phyloP scores from a whole-genome alignment of 768 basidiomycete species.

The Pleurotus tuoliensis region DNA sequence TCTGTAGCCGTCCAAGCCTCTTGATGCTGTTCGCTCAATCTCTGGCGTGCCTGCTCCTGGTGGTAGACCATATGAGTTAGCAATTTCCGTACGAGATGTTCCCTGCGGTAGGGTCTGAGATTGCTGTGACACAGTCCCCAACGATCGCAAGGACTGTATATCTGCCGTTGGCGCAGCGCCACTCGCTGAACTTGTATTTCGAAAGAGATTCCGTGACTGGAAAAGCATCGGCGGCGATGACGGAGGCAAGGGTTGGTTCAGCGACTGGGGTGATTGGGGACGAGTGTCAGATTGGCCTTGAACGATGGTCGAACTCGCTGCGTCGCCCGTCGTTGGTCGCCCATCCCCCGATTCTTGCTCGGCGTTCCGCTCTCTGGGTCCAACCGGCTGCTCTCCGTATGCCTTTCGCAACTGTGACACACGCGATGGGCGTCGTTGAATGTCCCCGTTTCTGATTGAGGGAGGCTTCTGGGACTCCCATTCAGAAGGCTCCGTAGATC shows the following conservation, averaged over 20 bases:
- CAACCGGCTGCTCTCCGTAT: background rate
- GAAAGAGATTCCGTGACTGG: constrained; percentile 5
- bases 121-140: constrained; percentile 21
- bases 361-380: background rate
- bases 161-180: constrained; percentile 26
- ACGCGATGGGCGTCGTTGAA: constrained; percentile 1
- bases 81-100: constrained; percentile 23
- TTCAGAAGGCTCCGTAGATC: constrained; percentile 20
- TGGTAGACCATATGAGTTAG: constrained; percentile 43
- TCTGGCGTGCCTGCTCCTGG: constrained; percentile 29
- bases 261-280: background rate
- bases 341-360: background rate
- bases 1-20: constrained; percentile 29
- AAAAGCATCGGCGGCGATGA: background rate
- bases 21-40: constrained; percentile 29
- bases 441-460: background rate
- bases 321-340: background rate
- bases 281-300: background rate
- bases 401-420: constrained; percentile 1
- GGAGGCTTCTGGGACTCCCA: constrained; percentile 17
- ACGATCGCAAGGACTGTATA: constrained; percentile 23
- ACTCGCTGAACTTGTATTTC: constrained; percentile 15
- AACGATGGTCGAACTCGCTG: background rate
- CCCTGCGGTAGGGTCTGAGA: constrained; percentile 29
- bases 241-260: background rate